These are phyloP conservation scores for Ophiostoma montium DNA, from an alignment of 2,329 filamentous ascomycete genomes.

Conservation along the genomic window DNA sequence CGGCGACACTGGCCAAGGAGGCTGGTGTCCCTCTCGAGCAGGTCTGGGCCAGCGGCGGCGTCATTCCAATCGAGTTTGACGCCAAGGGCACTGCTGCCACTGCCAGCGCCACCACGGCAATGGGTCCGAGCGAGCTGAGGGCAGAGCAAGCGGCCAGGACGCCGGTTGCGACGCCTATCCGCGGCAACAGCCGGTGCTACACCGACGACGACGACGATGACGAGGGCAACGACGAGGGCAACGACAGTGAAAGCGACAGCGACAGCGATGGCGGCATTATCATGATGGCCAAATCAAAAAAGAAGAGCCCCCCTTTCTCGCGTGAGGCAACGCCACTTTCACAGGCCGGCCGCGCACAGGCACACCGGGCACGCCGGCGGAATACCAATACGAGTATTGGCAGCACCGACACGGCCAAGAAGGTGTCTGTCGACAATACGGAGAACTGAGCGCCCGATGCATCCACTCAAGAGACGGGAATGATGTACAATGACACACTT, in stretches of 20 bases:
- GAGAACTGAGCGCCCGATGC: neutral
- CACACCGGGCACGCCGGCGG: conserved; percentile 27
- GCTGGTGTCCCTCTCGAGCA: conserved; percentile 9
- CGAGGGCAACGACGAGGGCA: too few relatives aligned
- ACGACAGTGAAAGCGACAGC: conserved; percentile 31
- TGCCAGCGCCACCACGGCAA: neutral
- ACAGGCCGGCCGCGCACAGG: conserved; percentile 16
- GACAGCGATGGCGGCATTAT: conserved; percentile 41
- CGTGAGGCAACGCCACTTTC: conserved; percentile 12
- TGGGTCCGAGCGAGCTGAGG: neutral
- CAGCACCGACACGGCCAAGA: conserved; percentile 51
- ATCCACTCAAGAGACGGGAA: too few relatives aligned
- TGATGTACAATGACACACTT: too few relatives aligned
- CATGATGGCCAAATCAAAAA: conserved; percentile 38
- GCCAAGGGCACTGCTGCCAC: neutral
- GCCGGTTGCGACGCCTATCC: conserved; percentile 4
- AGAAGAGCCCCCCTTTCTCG: conserved; percentile 20
- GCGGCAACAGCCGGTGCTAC: conserved; percentile 6
- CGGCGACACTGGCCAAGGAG: neutral
- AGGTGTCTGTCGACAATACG: conserved; percentile 22
- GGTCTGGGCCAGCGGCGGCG: conserved; percentile 11
- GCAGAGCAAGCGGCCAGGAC: neutral
- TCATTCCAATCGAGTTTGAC: conserved; percentile 18
- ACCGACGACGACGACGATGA: conserved; percentile 29
- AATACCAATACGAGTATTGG: conserved; percentile 47